phyloP scores from a whole-genome alignment of 495 filamentous ascomycete genomes.

The Neurospora tetrasperma region DNA sequence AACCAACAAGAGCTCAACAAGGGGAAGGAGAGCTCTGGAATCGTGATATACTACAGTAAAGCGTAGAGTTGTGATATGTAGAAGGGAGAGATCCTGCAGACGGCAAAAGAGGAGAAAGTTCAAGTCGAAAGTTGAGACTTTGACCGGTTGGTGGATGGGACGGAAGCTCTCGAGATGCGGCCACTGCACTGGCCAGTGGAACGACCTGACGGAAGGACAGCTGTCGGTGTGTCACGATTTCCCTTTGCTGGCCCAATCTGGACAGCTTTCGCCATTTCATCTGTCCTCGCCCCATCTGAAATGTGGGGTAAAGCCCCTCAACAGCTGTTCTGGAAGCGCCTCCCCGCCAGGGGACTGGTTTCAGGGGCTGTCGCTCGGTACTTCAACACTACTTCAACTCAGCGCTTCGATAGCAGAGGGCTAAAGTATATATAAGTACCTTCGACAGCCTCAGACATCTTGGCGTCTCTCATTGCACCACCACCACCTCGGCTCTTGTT shows the following conservation, averaged over 20 bases:
- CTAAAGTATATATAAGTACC: too few species aligned
- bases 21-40: background rate
- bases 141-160: background rate
- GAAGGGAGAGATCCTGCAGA: background rate
- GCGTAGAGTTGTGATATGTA: background rate
- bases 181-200: background rate
- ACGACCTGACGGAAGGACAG: background rate
- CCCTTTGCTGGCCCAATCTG: background rate
- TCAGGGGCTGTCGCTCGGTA: background rate
- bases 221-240: background rate
- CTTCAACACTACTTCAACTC: background rate
- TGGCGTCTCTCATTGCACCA: too few species aligned
- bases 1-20: background rate
- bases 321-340: background rate
- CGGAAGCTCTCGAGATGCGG: background rate
- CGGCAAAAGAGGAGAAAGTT: background rate
- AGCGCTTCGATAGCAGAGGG: too few species aligned
- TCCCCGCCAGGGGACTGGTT: background rate
- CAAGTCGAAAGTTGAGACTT: background rate
- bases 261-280: background rate
- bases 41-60: background rate
- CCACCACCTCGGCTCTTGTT: background rate
- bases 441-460: too few species aligned
- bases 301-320: background rate
- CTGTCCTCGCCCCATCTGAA: background rate